Evolutionary conservation across 2,329 filamentous ascomycete species (phyloP).

Genomic region (Colletotrichum sojae): DNA sequence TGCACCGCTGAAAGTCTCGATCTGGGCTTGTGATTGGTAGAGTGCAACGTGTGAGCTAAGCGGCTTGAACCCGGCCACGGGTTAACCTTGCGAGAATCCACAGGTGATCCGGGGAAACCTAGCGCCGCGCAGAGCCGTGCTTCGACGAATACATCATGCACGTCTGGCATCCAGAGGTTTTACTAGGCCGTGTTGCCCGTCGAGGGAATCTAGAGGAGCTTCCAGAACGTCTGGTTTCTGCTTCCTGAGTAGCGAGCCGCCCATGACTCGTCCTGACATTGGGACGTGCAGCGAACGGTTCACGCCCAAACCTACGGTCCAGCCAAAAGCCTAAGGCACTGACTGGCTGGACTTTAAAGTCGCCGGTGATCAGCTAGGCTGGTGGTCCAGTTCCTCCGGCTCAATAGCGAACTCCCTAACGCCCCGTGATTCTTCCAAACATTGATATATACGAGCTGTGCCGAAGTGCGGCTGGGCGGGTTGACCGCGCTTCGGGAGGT

Average conservation of each 20-base stretch:
- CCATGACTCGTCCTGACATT: conserved; percentile 28
- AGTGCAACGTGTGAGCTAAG: not conserved
- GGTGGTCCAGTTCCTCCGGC: not conserved
- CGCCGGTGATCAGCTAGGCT: not conserved
- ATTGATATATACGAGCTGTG: not conserved
- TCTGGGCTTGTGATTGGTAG: conserved; percentile 16
- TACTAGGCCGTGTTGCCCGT: conserved; percentile 21
- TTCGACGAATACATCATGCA: conserved; percentile 25
- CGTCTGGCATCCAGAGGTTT: not conserved
- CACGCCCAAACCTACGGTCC: conserved; percentile 9
- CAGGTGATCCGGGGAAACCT: conserved; percentile 27
- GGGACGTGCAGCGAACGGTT: conserved; percentile 7
- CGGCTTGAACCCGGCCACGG: conserved; percentile 15
- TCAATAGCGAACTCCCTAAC: conserved; percentile 12
- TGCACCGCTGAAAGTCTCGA: not conserved
- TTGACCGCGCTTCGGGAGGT: conserved; percentile 6
- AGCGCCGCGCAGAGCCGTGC: conserved; percentile 1
- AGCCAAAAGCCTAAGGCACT: conserved; percentile 11
- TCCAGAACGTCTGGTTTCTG: conserved; percentile 19
- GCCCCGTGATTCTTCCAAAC: not conserved
- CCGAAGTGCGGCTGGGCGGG: not conserved
- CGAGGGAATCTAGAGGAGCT: conserved; percentile 4
- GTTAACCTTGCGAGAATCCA: conserved; percentile 23
- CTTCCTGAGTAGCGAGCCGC: not conserved
- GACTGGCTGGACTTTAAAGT: not conserved